Evolutionary conservation across 306 rosid genomes (phyloP), one percentile per base, ranked within the genome.

Genomic region (Vigna trinervia): DNA sequence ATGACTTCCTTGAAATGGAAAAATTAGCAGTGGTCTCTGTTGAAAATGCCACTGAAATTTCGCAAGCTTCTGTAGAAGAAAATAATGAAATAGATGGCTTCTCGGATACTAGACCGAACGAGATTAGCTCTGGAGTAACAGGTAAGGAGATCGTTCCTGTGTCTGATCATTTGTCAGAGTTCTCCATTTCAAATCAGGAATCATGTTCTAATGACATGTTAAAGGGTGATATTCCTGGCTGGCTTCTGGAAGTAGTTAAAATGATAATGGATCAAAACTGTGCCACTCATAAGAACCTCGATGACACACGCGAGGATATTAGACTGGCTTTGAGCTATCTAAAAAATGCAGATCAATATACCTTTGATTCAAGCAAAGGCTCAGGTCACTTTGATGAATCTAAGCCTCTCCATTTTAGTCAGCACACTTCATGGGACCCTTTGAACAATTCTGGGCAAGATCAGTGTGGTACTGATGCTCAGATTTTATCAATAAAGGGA

Each of bases 1-100:
- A 91, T 73, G 98, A 93, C 78, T 93, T 93, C 66, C 87, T 85
- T 82, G 98, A 93, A 85, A 93, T 91, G 97, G 98, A 93, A 85
- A 93, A 90, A 71, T 69, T 93, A 75, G 97, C 98, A 10, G 85
- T 93, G 41, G 95, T 84, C 68, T 81, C 92, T 76, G 88, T 77
- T 47, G 90, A 86, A 46, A 90, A 80, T 66, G 74, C 48, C 63
- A 47, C 77, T 60, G 83, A 67, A 57, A 67, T 58, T 64, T 78
- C 87, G 41, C 81, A 14, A 63, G 82, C 66, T 82, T 85, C 89
- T 85, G 80, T 68, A 46, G 75, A 72, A 60, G 81, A 62, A 79
- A 75, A 71, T 38, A 60, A 72, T 77, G 84, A 81, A 81, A 78
- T 53, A 32, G 74, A 54, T 69, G 73, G 54, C 62, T 51, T 84